Base-by-base conservation (phyloP, 768 basidiomycete species). In the Kwoniella europaea region DNA sequence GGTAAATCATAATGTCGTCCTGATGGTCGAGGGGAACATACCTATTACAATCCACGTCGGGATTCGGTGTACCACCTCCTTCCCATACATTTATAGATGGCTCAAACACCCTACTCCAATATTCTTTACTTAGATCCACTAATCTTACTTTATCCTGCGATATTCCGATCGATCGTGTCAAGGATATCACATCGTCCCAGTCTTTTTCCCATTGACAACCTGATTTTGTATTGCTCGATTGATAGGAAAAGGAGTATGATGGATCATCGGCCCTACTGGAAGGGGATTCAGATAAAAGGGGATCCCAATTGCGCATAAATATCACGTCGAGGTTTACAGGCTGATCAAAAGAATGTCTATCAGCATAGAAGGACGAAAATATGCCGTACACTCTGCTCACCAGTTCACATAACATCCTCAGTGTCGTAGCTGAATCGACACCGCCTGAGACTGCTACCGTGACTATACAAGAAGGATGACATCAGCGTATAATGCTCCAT, bases 191-290 rank as follows among this genome's bases (percentile, higher is more conserved):
- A 81, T 96, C 93, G 71, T 91, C 88, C 91, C 92, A 97, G 77
- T 98, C 95, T 69, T 89, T 91, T 84, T 98, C 91, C 95, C 95
- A 98, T 82, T 94, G 92, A 76, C 95, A 98, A 91, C 91, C 0
- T 89, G 87, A 16, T 22, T 12, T 41, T 18, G 88, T 90, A 27
- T 86, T 88, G 15, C 52, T 56, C 24, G 56, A 46, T 84, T 94
- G 92, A 35, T 70, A 65, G 9, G 68, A 57, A 6, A 65, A 42
- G 6, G 68, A 58, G 29, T 27, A 70, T 9, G 65, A 57, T 4
- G 67, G 22, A 43, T 35, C 35, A 35, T 35, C 35, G 35, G 35
- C 35, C 35, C 35, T 35, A 35, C 35, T 35, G 35, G 59, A 29
- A 27, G 52, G 18, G 43, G 55, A 62, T 63, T 84, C 84, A 24